Percentiles rank a stretch among this genome's conserved stretches.
Evolutionary conservation across 129 eudicot species (phyloP).

Genomic region (Flaveria bidentis): DNA sequence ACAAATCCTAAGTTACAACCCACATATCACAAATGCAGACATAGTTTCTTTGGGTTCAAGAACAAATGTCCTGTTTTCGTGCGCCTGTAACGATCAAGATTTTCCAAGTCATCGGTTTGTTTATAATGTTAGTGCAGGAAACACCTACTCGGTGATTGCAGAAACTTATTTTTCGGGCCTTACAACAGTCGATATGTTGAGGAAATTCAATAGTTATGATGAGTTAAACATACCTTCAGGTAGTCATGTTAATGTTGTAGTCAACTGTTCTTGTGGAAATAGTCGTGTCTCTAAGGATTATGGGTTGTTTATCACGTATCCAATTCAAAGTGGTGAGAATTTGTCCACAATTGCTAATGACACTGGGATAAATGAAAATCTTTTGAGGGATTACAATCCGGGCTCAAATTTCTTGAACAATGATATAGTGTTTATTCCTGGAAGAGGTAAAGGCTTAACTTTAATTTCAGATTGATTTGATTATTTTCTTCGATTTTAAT

Average conservation of each 20-base stretch:
- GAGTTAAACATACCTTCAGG: conserved; percentile 24
- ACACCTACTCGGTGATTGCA: conserved; percentile 43
- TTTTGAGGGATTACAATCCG: conserved; percentile 66
- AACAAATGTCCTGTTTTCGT: conserved; percentile 58
- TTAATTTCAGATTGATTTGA: no score
- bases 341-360: conserved; percentile 51
- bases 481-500: conserved; percentile 2
- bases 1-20: conserved; percentile 51
- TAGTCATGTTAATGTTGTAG: conserved; percentile 45
- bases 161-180: conserved; percentile 39
- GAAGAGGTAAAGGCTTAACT: conserved; percentile 40
- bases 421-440: conserved; percentile 67
- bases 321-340: conserved; percentile 56
- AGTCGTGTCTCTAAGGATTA: conserved; percentile 54
- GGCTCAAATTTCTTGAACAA: conserved; percentile 49
- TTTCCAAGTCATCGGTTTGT: conserved; percentile 53
- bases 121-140: conserved; percentile 32
- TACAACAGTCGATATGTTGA: conserved; percentile 54
- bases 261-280: conserved; percentile 76
- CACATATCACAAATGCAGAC: conserved; percentile 49
- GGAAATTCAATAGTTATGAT: conserved; percentile 37
- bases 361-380: conserved; percentile 36
- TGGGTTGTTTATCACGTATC: conserved; percentile 72
- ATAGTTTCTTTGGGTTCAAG: conserved; percentile 30
- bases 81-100: conserved; percentile 44